These are phyloP conservation scores for Penicillium decumbens DNA, from an alignment of 2,329 filamentous ascomycete species.

Conservation along the genomic window DNA sequence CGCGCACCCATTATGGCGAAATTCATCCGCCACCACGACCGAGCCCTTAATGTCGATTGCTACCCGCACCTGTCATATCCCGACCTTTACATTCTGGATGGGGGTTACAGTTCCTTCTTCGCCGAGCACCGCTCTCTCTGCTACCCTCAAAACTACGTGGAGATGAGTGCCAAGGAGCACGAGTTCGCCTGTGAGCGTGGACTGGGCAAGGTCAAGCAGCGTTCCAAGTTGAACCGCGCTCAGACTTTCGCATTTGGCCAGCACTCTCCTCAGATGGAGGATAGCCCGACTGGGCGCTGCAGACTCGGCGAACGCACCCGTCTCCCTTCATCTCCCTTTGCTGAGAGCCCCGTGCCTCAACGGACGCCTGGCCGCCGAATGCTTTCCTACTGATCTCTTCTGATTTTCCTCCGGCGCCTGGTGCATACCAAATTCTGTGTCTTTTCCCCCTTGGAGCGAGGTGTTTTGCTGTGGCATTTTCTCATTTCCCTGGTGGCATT, in stretches of 20 bases:
- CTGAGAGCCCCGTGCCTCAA: conserved; percentile 31
- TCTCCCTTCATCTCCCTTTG: conserved; percentile 36
- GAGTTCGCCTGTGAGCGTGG: conserved; percentile 90
- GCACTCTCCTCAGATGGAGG: conserved; percentile 56
- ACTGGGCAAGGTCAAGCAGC: conserved; percentile 84
- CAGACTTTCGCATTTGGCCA: conserved; percentile 95
- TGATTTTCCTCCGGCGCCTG: conserved; percentile 12
- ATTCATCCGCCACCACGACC: conserved; percentile 83
- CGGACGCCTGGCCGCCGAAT: conserved; percentile 42
- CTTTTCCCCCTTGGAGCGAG: conserved; percentile 23
- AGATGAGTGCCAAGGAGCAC: conserved; percentile 91
- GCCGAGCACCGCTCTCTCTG: conserved; percentile 71
- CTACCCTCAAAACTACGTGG: conserved; percentile 91
- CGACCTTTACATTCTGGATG: conserved; percentile 94
- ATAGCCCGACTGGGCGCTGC: conserved; percentile 56
- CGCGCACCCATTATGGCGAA: conserved; percentile 95
- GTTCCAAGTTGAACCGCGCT: conserved; percentile 77
- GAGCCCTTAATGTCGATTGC: conserved; percentile 73
- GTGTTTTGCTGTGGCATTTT: conserved; percentile 17
- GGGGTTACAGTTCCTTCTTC: conserved; percentile 94
- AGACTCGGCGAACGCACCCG: conserved; percentile 33
- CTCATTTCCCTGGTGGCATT: conserved; percentile 13
- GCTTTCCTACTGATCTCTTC: conserved; percentile 38
- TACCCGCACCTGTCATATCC: conserved; percentile 92
- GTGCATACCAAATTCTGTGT: conserved; percentile 15